Base-by-base conservation (phyloP, 2,329 filamentous ascomycete genomes). In the Rhynchosporium secalis region DNA sequence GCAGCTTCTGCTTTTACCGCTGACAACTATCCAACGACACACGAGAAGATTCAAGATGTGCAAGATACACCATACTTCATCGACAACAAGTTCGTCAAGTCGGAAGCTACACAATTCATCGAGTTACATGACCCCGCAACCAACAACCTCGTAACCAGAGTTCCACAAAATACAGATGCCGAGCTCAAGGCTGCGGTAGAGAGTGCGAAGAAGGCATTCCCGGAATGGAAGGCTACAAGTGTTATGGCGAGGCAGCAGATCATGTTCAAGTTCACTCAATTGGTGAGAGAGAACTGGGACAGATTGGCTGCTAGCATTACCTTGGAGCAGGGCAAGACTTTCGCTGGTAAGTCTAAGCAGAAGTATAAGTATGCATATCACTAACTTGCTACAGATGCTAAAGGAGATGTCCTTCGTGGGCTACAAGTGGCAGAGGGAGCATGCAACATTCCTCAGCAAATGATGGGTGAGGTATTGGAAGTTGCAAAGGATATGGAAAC, bases 401-500 rank as follows among this genome's bases (percentile, higher is more conserved):
- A 82, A 76, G 91, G 91, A 49, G 91, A 95, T 75, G 91, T 95
- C 28, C 83, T 94, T 56, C 83, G 91, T 69, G 91, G 91, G 52
- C 81, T 95, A 63, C 91, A 95, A 80, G 91, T 95, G 31, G 91
- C 91, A 2, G 91, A 95, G 80, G 90, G 89, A 6, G 88, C 91
- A 28, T 91, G 90, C 73, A 89, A 83, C 55, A 92, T 92, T 60
- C 90, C 91, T 0, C 91, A 91, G 70, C 85, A 93, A 75, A 82
- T 95, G 76, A 91, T 90, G 75, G 91, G 91, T 45, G 90, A 95
- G 78, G 82, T 95, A 49, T 81, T 95, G 40, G 91, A 95, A 79
- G 91, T 95, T 12, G 85, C 90, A 60, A 93, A 91, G 81, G 91
- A 95, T 72, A 95, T 95, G 91, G 91, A 95, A 81, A 95, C 91